Evolutionary conservation across 2,329 filamentous ascomycete species (phyloP).

Genomic region (Alternaria panax): DNA sequence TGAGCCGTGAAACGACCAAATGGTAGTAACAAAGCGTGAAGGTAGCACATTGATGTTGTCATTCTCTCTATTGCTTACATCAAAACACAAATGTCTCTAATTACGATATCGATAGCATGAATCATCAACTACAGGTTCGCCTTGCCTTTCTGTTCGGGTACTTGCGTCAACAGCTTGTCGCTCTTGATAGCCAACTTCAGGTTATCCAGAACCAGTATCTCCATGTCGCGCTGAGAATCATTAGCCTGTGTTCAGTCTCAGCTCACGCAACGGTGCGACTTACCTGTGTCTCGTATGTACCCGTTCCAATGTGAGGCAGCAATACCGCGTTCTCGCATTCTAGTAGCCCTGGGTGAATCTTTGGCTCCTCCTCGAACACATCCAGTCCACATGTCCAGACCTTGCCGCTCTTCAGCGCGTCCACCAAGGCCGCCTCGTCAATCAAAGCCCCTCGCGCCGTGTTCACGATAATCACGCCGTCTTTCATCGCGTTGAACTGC

Average conservation of each 20-base stretch:
- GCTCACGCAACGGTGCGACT: slow-evolving; percentile 5
- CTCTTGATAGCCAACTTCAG: slow-evolving; percentile 64
- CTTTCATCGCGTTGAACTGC: slow-evolving; percentile 63
- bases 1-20: neutral
- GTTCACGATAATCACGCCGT: slow-evolving; percentile 65
- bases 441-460: slow-evolving; percentile 65
- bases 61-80: neutral
- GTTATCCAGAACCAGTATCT: slow-evolving; percentile 65
- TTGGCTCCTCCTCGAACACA: slow-evolving; percentile 66
- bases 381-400: slow-evolving; percentile 64
- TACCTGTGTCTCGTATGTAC: slow-evolving; percentile 66
- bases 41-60: too few relatives aligned
- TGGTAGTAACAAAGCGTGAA: neutral
- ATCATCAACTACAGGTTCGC: slow-evolving; percentile 34
- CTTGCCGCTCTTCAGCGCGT: slow-evolving; percentile 62
- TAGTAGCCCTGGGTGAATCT: slow-evolving; percentile 60
- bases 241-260: slow-evolving; percentile 11
- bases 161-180: slow-evolving; percentile 65
- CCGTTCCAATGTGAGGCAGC: slow-evolving; percentile 67
- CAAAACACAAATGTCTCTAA: neutral
- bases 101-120: neutral
- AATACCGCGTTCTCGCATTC: slow-evolving; percentile 61
- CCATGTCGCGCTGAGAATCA: slow-evolving; percentile 60
- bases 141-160: slow-evolving; percentile 64
- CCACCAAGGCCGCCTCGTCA: slow-evolving; percentile 63